Percentiles rank a stretch among this genome's conserved stretches.
These are phyloP conservation scores for Leccinum olivaceopallidum DNA, from an alignment of 768 basidiomycete species.

Conservation along the genomic window DNA sequence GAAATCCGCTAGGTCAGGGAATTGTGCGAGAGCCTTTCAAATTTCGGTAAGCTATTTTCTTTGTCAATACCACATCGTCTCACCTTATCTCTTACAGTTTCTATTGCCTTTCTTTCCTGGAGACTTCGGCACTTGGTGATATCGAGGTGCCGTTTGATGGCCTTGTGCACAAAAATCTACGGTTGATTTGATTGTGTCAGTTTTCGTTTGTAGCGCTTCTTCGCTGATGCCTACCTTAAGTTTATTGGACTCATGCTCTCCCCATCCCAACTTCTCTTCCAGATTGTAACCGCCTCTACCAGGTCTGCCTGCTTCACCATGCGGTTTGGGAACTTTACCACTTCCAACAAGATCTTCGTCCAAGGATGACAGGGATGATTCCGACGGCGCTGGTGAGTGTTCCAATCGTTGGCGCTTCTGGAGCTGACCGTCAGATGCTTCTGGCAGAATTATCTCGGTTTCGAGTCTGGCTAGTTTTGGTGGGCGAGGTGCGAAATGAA, in stretches of 20 bases:
- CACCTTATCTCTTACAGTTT: too few relatives aligned
- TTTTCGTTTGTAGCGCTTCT: not conserved
- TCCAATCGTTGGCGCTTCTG: not conserved
- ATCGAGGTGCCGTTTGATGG: not conserved
- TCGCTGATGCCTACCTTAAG: not conserved
- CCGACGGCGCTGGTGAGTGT: not conserved
- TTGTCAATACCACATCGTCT: too few relatives aligned
- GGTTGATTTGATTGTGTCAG: not conserved
- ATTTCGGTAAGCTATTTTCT: too few relatives aligned
- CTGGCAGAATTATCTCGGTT: not conserved
- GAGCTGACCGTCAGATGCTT: not conserved
- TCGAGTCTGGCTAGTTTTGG: not conserved
- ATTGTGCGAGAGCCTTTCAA: not conserved
- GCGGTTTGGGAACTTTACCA: not conserved
- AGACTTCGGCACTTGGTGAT: not conserved
- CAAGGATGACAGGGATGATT: not conserved
- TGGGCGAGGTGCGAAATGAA: not conserved
- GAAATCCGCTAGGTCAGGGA: not conserved
- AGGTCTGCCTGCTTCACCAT: slow-evolving; percentile 1
- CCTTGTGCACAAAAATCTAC: not conserved
- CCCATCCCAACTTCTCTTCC: slow-evolving; percentile 1
- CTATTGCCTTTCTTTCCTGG: too few relatives aligned
- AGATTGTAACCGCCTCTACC: slow-evolving; percentile 1
- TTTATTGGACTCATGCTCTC: not conserved
- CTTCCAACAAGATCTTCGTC: not conserved